These are phyloP conservation scores for Diddensiella transvaalensis DNA, from an alignment of 805 yeast genomes.

Conservation along the genomic window DNA sequence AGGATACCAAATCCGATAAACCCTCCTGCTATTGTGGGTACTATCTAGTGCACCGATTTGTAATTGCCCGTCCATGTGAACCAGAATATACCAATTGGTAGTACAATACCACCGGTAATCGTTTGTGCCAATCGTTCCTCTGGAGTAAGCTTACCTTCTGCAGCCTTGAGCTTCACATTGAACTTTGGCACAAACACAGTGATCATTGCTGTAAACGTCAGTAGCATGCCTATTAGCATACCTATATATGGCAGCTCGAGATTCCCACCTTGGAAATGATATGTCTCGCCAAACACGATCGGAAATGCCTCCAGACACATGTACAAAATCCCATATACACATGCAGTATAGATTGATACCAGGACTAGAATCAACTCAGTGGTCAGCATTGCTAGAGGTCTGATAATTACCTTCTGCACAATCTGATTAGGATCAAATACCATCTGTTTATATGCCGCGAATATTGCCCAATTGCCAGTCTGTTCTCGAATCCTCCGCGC, in stretches of 20 bases:
- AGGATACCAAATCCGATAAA: slow-evolving; percentile 70
- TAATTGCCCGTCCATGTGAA: slow-evolving; percentile 85
- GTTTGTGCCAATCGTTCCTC: slow-evolving; percentile 78
- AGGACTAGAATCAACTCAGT: slow-evolving; percentile 71
- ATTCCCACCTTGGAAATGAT: slow-evolving; percentile 56
- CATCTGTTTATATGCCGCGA: slow-evolving; percentile 68
- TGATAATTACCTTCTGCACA: slow-evolving; percentile 54
- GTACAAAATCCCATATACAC: slow-evolving; percentile 76
- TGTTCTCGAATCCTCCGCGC: slow-evolving; percentile 59
- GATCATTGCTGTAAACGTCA: slow-evolving; percentile 46
- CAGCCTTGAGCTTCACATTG: slow-evolving; percentile 43
- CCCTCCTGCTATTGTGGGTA: slow-evolving; percentile 63
- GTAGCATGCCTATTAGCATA: slow-evolving; percentile 61
- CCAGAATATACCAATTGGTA: slow-evolving; percentile 83
- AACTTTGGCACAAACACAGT: slow-evolving; percentile 57
- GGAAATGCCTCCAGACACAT: slow-evolving; percentile 74
- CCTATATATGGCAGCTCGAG: slow-evolving; percentile 78
- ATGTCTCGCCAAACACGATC: slow-evolving; percentile 58
- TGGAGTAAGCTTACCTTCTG: slow-evolving; percentile 62
- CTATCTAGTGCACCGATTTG: slow-evolving; percentile 71
- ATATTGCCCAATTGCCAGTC: slow-evolving; percentile 80
- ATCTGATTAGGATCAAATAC: slow-evolving; percentile 56
- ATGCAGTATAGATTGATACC: slow-evolving; percentile 67
- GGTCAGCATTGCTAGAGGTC: slow-evolving; percentile 66
- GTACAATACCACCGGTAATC: slow-evolving; percentile 65